These are phyloP conservation scores for Phytophthora hibernalis DNA, from an alignment of 352 stramenopile genomes.

Conservation along the genomic window DNA sequence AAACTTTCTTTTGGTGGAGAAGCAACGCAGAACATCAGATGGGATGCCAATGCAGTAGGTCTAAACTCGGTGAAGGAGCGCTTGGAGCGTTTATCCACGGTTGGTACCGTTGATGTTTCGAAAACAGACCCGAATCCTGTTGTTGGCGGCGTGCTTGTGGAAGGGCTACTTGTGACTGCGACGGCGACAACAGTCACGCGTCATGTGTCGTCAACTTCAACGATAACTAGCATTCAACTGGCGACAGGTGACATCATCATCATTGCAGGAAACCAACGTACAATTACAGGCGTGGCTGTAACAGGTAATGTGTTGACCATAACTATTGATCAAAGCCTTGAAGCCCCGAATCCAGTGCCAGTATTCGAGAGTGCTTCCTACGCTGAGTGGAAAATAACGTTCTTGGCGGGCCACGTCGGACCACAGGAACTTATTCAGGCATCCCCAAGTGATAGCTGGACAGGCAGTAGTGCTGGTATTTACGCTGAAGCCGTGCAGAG, in stretches of 20 bases:
- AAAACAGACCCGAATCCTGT: neutral
- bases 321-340: neutral
- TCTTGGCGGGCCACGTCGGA: conserved; percentile 76
- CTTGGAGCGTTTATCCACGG: no score
- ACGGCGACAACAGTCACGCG: neutral
- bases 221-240: neutral
- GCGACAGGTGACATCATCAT: neutral
- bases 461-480: conserved; percentile 93
- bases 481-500: conserved; percentile 76
- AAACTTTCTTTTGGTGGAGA: no score
- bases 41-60: no score
- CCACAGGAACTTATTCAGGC: conserved; percentile 90
- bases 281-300: neutral
- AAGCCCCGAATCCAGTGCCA: no score
- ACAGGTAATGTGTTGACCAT: neutral
- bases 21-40: no score
- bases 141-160: neutral
- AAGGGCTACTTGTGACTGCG: neutral
- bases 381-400: conserved; percentile 85
- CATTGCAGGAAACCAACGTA: conserved; percentile 1
- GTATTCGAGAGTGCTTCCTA: no score
- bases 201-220: neutral
- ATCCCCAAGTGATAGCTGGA: conserved; percentile 91
- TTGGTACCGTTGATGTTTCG: no score
- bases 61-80: no score